Conservation (phyloP, 2,329 filamentous ascomycete species). For the Phialemoniopsis sp. region DNA sequence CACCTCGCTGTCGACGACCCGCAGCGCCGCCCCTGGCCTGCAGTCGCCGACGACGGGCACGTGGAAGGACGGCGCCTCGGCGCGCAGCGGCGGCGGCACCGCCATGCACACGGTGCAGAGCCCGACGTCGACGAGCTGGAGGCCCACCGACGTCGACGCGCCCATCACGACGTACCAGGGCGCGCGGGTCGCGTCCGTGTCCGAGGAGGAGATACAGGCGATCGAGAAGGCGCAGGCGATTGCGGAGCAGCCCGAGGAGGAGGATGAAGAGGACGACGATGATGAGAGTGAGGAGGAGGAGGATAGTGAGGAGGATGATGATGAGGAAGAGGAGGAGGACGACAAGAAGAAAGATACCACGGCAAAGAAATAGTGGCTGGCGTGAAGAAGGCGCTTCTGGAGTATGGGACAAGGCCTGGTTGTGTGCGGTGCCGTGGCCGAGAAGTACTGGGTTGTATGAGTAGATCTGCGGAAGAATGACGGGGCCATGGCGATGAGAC, state of each 20-base stretch:
- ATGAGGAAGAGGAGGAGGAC: conserved; percentile 14
- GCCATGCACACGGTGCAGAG: conserved; percentile 32
- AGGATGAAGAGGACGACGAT: conserved; percentile 25
- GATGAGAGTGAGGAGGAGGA: conserved; percentile 20
- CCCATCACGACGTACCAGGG: conserved; percentile 26
- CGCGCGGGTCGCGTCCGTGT: conserved; percentile 23
- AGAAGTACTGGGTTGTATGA: too few relatives aligned
- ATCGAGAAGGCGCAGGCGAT: conserved; percentile 33
- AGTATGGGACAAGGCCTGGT: too few relatives aligned
- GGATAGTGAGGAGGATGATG: conserved; percentile 13
- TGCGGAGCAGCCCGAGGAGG: conserved; percentile 30
- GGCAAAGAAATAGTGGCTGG: conserved; percentile 3
- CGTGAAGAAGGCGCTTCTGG: too few relatives aligned
- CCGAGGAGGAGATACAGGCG: conserved; percentile 30
- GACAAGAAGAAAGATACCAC: conserved; percentile 12
- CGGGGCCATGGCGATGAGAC: too few relatives aligned
- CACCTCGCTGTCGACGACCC: conserved; percentile 1
- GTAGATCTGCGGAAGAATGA: too few relatives aligned
- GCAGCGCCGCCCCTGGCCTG: conserved; percentile 22
- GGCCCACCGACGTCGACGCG: conserved; percentile 23
- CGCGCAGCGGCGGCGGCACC: neutral
- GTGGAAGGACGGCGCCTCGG: conserved; percentile 26
- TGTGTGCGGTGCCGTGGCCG: too few relatives aligned
- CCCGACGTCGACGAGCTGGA: conserved; percentile 31
- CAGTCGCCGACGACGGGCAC: conserved; percentile 40